Conservation (phyloP, 805 yeast species). For the Metschnikowia koreensis region DNA sequence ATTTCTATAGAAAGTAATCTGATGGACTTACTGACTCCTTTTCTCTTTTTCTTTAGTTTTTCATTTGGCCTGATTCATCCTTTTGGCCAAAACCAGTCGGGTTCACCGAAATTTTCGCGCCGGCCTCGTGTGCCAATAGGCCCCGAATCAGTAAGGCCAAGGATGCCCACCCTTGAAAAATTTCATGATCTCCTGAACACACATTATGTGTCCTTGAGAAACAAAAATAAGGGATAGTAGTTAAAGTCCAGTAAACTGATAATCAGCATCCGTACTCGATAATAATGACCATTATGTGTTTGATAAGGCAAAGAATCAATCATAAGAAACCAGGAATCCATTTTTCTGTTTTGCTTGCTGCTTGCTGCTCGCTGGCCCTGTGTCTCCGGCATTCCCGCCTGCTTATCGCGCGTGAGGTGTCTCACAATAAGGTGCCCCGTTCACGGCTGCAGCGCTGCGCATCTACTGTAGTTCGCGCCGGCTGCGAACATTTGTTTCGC, state of each 20-base stretch:
- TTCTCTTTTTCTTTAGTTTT: background rate
- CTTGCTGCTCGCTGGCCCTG: background rate
- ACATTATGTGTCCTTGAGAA: no score
- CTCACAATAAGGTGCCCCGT: background rate
- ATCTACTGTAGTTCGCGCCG: background rate
- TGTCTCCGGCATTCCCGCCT: background rate
- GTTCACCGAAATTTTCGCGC: background rate
- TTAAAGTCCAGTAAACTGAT: no score
- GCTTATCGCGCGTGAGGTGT: background rate
- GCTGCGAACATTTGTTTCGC: conserved; percentile 2
- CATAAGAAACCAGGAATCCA: background rate
- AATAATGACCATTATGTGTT: no score
- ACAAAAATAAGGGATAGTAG: no score
- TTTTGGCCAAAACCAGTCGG: background rate
- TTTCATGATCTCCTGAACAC: no score
- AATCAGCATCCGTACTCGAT: background rate
- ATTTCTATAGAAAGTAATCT: no score
- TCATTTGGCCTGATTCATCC: background rate
- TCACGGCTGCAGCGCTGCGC: background rate
- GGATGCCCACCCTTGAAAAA: background rate
- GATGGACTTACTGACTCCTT: background rate
- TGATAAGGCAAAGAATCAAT: no score
- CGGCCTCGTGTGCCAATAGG: background rate
- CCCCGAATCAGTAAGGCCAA: background rate
- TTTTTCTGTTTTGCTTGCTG: background rate